Percentiles rank a stretch among this genome's conserved stretches.
Conservation (phyloP, 129 eudicot genomes). For the Ambrosia artemisiifolia region DNA sequence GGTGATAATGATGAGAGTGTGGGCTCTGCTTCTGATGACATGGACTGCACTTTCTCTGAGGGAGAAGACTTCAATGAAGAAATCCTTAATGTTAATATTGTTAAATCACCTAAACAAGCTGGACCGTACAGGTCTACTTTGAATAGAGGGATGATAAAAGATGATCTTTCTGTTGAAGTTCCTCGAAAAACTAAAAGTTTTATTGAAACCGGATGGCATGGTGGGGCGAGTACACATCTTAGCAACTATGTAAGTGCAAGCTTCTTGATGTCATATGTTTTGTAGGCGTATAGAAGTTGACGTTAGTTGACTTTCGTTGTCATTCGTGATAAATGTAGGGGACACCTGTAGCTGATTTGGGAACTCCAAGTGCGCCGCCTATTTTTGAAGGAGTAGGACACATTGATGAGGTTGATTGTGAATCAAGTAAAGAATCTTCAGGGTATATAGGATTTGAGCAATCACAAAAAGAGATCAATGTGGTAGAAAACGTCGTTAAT, state of each 20-base stretch:
- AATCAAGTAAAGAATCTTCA: slow-evolving; percentile 38
- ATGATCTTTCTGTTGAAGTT: slow-evolving; percentile 61
- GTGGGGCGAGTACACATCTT: slow-evolving; percentile 36
- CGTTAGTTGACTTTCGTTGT: background rate
- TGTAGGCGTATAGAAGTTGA: background rate
- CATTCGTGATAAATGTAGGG: slow-evolving; percentile 38
- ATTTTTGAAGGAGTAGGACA: slow-evolving; percentile 44
- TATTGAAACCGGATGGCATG: slow-evolving; percentile 37
- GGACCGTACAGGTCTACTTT: slow-evolving; percentile 42
- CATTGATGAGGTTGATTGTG: slow-evolving; percentile 36
- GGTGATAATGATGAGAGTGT: slow-evolving; percentile 61
- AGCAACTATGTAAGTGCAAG: slow-evolving; percentile 65
- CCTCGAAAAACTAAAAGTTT: slow-evolving; percentile 45
- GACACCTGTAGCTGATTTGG: slow-evolving; percentile 65
- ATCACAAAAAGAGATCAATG: slow-evolving; percentile 25
- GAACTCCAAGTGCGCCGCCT: slow-evolving; percentile 97
- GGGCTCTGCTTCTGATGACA: slow-evolving; percentile 64
- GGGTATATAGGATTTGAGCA: slow-evolving; percentile 28
- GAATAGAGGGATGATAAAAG: slow-evolving; percentile 60
- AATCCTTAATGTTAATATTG: slow-evolving; percentile 20
- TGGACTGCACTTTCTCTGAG: slow-evolving; percentile 55
- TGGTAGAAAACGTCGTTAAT: slow-evolving; percentile 33
- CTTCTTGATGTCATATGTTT: slow-evolving; percentile 1
- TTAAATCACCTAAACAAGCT: slow-evolving; percentile 16
- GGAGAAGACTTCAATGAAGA: slow-evolving; percentile 54